Evolutionary conservation across 176 grass and related monocot genomes (phyloP).

Genomic region (Carex pumila): DNA sequence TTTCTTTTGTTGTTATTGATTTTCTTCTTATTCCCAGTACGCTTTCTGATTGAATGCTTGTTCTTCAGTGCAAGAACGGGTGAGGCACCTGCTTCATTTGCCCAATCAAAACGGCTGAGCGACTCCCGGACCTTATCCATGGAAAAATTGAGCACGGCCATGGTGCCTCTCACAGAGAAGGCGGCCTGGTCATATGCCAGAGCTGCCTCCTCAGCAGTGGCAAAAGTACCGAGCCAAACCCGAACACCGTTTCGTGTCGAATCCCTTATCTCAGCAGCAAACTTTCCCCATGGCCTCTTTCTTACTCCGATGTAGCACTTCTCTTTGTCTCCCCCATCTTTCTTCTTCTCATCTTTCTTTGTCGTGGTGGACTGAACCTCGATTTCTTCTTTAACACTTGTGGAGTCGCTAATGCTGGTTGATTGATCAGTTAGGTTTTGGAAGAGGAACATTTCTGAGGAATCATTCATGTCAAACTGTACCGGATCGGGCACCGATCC

Average conservation of each 20-base stretch:
- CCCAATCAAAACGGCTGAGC: constrained; percentile 45
- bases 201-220: constrained; percentile 58
- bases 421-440: neutral
- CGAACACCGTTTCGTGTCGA: constrained; percentile 65
- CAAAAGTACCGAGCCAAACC: constrained; percentile 85
- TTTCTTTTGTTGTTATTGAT: neutral
- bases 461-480: constrained; percentile 25
- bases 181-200: constrained; percentile 89
- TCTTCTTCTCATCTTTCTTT: neutral
- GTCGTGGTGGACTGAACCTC: neutral
- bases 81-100: constrained; percentile 2
- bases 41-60: constrained; percentile 56
- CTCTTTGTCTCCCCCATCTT: neutral
- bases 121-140: constrained; percentile 62
- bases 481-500: constrained; percentile 20
- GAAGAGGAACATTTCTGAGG: constrained; percentile 30
- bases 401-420: neutral
- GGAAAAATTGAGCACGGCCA: constrained; percentile 74
- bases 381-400: neutral
- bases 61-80: constrained; percentile 60
- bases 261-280: constrained; percentile 80
- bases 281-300: constrained; percentile 86
- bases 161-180: constrained; percentile 61
- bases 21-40: constrained; percentile 35
- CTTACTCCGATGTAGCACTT: constrained; percentile 69